phyloP scores from a whole-genome alignment of 2,329 filamentous ascomycete species.

The Curvularia sp. region DNA sequence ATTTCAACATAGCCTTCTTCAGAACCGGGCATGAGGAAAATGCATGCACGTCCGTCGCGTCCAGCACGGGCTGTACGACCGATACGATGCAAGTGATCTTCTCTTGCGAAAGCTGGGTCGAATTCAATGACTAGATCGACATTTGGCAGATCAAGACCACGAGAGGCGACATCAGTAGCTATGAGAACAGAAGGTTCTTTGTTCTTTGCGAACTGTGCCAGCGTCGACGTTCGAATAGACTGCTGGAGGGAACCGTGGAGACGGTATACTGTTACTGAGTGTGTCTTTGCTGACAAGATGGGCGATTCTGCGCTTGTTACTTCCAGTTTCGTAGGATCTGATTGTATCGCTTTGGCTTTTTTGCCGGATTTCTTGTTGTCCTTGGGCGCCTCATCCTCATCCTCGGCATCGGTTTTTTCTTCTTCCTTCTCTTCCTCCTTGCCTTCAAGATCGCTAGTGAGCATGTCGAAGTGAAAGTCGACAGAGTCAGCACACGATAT shows the following conservation, averaged over 20 bases:
- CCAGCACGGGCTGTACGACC: conserved; percentile 94
- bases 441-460: conserved; percentile 59
- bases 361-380: conserved; percentile 29
- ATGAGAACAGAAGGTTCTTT: conserved; percentile 81
- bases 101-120: conserved; percentile 90
- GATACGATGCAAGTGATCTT: conserved; percentile 93
- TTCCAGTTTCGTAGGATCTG: conserved; percentile 52
- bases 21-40: conserved; percentile 88
- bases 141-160: conserved; percentile 92
- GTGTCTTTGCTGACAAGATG: conserved; percentile 76
- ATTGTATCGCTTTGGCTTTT: conserved; percentile 52
- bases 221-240: conserved; percentile 82
- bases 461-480: conserved; percentile 91
- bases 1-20: conserved; percentile 90
- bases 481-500: conserved; percentile 97
- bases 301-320: conserved; percentile 72
- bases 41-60: conserved; percentile 80
- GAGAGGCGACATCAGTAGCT: conserved; percentile 93
- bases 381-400: conserved; percentile 14
- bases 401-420: conserved; percentile 29
- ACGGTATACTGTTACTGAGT: conserved; percentile 79
- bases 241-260: conserved; percentile 94
- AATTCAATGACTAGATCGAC: conserved; percentile 96
- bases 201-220: conserved; percentile 78
- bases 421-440: conserved; percentile 35